These are phyloP conservation scores for Metschnikowia continentalis DNA, from an alignment of 805 yeast genomes.

Conservation along the genomic window DNA sequence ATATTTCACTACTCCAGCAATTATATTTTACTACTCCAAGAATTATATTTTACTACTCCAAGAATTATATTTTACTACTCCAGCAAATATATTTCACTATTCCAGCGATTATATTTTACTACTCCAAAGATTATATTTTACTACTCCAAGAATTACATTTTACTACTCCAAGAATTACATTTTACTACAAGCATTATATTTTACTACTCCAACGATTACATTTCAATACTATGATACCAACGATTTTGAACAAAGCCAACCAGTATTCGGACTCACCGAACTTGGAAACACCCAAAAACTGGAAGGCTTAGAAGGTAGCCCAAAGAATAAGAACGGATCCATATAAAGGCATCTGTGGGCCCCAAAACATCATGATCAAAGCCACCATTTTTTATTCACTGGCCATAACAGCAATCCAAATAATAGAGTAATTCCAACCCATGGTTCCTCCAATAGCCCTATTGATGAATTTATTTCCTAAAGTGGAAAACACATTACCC, in stretches of 20 bases:
- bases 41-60: too few relatives aligned
- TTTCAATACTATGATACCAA: slow-evolving; percentile 26
- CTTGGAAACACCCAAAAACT: slow-evolving; percentile 46
- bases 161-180: too few relatives aligned
- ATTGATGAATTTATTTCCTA: slow-evolving; percentile 49
- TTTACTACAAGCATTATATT: too few relatives aligned
- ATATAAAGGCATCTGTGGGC: slow-evolving; percentile 50
- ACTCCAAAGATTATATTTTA: too few relatives aligned
- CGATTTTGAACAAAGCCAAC: slow-evolving; percentile 46
- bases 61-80: too few relatives aligned
- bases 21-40: too few relatives aligned
- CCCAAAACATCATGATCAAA: slow-evolving; percentile 46
- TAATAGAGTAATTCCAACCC: slow-evolving; percentile 49
- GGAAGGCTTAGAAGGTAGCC: slow-evolving; percentile 47
- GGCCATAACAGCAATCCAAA: slow-evolving; percentile 55
- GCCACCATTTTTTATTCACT: slow-evolving; percentile 54
- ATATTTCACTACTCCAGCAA: too few relatives aligned
- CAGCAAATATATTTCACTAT: too few relatives aligned
- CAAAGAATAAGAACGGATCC: slow-evolving; percentile 54
- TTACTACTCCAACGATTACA: too few relatives aligned
- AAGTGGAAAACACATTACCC: slow-evolving; percentile 48
- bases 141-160: too few relatives aligned
- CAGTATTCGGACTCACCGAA: slow-evolving; percentile 57
- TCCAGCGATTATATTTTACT: too few relatives aligned
- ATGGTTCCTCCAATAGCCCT: slow-evolving; percentile 55